Percentiles rank a stretch among this genome's conserved stretches.
Conservation (phyloP, 805 yeast genomes). For the Henningerozyma blattae region DNA sequence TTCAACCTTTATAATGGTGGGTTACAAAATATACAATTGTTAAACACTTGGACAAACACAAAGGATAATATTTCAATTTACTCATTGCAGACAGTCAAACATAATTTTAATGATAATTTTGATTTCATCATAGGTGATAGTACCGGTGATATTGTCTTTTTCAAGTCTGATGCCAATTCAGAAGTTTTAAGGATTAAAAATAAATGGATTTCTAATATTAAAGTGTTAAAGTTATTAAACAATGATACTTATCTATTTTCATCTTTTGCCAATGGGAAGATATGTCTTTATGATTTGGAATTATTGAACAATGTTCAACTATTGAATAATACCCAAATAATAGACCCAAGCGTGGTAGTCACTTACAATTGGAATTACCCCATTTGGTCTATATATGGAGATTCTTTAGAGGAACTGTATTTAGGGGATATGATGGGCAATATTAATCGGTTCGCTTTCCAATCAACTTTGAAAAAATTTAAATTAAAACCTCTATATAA, state of each 20-base stretch:
- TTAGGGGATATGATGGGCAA: not conserved
- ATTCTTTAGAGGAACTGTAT: not conserved
- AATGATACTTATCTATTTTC: conserved; percentile 32
- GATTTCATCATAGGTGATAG: conserved; percentile 52
- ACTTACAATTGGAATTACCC: no score
- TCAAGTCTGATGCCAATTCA: conserved; percentile 73
- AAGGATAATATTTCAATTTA: no score
- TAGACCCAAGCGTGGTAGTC: no score
- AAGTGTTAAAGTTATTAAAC: conserved; percentile 45
- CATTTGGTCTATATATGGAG: not conserved
- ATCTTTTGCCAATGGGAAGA: not conserved
- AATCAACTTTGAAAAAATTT: not conserved
- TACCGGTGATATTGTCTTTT: conserved; percentile 48
- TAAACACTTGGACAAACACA: no score
- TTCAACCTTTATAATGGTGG: no score
- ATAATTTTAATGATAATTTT: no score
- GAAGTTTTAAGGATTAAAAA: no score
- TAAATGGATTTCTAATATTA: no score
- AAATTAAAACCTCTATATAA: not conserved
- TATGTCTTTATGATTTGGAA: no score
- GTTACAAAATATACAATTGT: no score
- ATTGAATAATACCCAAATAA: no score
- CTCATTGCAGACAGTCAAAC: no score
- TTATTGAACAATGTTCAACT: not conserved
- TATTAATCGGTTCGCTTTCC: not conserved